Evolutionary conservation across 352 stramenopile species (phyloP).

Genomic region (Pythium myriotylum): DNA sequence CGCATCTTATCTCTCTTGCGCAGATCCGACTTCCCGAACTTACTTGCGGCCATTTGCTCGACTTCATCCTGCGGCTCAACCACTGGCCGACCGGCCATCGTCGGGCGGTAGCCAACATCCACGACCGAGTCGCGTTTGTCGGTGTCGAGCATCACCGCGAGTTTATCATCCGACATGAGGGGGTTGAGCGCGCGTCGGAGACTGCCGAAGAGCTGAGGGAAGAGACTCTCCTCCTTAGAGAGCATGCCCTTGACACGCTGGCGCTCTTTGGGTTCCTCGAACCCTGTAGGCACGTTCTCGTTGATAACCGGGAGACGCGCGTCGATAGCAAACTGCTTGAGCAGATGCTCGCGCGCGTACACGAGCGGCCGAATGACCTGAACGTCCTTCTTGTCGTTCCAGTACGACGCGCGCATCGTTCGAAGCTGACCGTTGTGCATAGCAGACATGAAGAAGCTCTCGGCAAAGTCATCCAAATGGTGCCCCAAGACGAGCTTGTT

Average conservation of each 20-base stretch:
- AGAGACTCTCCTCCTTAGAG: slow-evolving; percentile 88
- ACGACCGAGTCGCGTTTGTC: slow-evolving; percentile 25
- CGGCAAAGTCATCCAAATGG: slow-evolving; percentile 95
- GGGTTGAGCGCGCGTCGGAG: slow-evolving; percentile 44
- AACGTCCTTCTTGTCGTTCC: slow-evolving; percentile 92
- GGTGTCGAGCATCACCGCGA: slow-evolving; percentile 4
- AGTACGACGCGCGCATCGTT: slow-evolving; percentile 97
- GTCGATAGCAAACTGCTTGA: slow-evolving; percentile 62
- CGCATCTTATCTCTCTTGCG: slow-evolving; percentile 34
- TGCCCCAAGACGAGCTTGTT: slow-evolving; percentile 68
- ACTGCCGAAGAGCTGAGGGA: slow-evolving; percentile 61
- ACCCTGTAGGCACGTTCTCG: slow-evolving; percentile 97
- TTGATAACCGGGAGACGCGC: slow-evolving; percentile 95
- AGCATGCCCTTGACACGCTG: slow-evolving; percentile 95
- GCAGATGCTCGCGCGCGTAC: slow-evolving; percentile 92
- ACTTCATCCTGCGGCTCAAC: not conserved
- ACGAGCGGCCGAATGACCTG: slow-evolving; percentile 93
- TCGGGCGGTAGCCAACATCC: not conserved
- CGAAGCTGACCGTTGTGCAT: slow-evolving; percentile 65
- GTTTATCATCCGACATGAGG: slow-evolving; percentile 52
- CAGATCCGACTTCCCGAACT: slow-evolving; percentile 8
- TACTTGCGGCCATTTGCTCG: not conserved
- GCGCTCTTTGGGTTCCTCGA: slow-evolving; percentile 95
- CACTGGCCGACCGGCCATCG: not conserved
- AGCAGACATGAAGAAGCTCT: slow-evolving; percentile 97